Conservation (phyloP, 23 red algal species). For the Gracilariopsis chorda region DNA sequence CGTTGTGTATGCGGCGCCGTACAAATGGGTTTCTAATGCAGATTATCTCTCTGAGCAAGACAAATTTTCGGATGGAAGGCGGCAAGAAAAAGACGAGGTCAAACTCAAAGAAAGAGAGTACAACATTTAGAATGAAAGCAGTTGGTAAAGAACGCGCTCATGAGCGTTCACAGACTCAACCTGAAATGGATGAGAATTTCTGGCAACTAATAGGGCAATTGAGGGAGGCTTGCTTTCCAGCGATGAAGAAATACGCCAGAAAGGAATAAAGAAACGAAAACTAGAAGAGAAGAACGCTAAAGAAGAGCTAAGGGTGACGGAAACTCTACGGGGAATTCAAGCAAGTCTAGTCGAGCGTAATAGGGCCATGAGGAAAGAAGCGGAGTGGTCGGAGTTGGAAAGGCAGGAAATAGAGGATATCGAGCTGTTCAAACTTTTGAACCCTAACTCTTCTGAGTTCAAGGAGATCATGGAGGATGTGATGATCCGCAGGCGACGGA, state of each 20-base stretch:
- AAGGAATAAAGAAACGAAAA: neutral
- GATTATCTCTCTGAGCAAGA: constrained; percentile 5
- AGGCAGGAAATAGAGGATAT: neutral
- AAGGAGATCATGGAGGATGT: neutral
- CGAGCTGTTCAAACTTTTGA: neutral
- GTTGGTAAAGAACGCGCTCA: neutral
- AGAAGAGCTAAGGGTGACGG: neutral
- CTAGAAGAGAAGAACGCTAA: neutral
- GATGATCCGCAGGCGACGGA: too few species aligned
- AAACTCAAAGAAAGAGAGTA: neutral
- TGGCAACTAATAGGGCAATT: neutral
- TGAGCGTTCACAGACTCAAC: neutral
- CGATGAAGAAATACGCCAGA: neutral
- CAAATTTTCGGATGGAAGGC: neutral
- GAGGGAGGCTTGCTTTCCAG: neutral
- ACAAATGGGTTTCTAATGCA: neutral
- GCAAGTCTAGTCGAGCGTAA: neutral
- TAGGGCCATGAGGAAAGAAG: neutral
- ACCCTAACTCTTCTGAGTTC: neutral
- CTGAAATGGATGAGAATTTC: neutral
- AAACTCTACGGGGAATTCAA: neutral
- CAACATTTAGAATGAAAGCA: neutral
- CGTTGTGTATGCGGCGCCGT: neutral
- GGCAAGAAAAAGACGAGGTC: too few species aligned
- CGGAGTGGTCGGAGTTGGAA: neutral